Percentiles rank a stretch among this genome's conserved stretches.
phyloP scores from a whole-genome alignment of 2,329 filamentous ascomycete genomes.

The Sordariomycetes sp. region DNA sequence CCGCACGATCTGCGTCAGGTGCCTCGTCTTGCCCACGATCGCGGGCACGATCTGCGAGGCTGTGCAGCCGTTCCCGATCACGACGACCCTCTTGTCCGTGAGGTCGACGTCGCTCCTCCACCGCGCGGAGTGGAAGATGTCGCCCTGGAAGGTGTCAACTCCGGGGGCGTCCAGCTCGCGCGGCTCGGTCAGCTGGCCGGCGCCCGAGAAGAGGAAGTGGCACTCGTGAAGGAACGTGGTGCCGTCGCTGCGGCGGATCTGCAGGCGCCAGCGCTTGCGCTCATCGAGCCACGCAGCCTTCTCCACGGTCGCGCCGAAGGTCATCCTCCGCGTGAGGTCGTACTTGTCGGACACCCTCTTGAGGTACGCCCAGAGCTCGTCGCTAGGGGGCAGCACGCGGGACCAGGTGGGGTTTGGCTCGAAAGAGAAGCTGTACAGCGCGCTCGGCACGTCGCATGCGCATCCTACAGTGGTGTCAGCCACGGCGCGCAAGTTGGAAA shows the following conservation, averaged over 20 bases:
- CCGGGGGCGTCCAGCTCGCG: conserved; percentile 33
- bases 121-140: conserved; percentile 31
- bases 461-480: conserved; percentile 12
- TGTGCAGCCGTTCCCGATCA: conserved; percentile 37
- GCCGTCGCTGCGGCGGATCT: conserved; percentile 13
- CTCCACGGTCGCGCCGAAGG: conserved; percentile 24
- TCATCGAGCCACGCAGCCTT: conserved; percentile 26
- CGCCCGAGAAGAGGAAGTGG: conserved; percentile 25
- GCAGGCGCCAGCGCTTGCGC: conserved; percentile 21
- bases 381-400: conserved; percentile 40
- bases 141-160: conserved; percentile 36
- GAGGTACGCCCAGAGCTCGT: conserved; percentile 48
- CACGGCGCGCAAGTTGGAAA: too few species aligned
- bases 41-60: conserved; percentile 41
- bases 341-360: conserved; percentile 36
- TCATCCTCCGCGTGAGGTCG: conserved; percentile 24
- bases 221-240: conserved; percentile 21
- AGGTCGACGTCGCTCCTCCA: conserved; percentile 23
- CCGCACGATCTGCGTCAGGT: conserved; percentile 29
- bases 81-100: conserved; percentile 10
- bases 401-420: conserved; percentile 50
- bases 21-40: conserved; percentile 22
- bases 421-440: conserved; percentile 53
- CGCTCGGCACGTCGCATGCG: conserved; percentile 47
- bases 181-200: conserved; percentile 21